Evolutionary conservation across 768 basidiomycete species (phyloP).

Genomic region (Macrolepiota dolichaula): DNA sequence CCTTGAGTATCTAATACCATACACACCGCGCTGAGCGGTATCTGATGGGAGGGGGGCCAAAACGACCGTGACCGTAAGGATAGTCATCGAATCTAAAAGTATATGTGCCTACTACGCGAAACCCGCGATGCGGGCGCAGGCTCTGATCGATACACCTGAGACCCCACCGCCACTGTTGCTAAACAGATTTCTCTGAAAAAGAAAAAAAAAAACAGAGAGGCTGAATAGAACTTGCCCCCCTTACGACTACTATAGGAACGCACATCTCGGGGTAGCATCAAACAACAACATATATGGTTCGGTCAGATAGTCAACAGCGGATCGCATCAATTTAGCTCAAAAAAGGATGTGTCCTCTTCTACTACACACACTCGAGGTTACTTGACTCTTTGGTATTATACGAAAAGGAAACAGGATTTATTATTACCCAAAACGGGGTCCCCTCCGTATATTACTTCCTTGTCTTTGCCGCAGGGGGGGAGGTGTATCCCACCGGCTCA

Average conservation of each 20-base stretch:
- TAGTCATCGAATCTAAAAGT: slow-evolving; percentile 13
- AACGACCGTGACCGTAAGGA: neutral
- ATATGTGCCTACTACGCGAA: neutral
- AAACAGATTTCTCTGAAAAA: neutral
- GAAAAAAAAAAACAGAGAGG: neutral
- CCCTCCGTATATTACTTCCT: too few relatives aligned
- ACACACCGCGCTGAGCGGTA: slow-evolving; percentile 1
- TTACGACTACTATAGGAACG: too few relatives aligned
- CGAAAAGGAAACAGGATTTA: too few relatives aligned
- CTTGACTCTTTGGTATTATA: too few relatives aligned
- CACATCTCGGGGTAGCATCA: too few relatives aligned
- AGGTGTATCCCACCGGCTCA: too few relatives aligned
- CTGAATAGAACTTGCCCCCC: neutral
- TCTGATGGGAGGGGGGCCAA: too few relatives aligned
- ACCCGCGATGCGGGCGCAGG: neutral
- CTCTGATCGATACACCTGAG: neutral
- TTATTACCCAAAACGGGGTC: too few relatives aligned
- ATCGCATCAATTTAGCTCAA: slow-evolving; percentile 10
- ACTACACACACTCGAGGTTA: neutral
- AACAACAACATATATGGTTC: slow-evolving; percentile 1
- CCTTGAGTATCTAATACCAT: neutral
- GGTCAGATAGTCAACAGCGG: slow-evolving; percentile 9
- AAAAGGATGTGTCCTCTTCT: too few relatives aligned
- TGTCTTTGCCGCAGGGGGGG: too few relatives aligned
- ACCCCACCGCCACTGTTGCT: neutral